Evolutionary conservation across 768 basidiomycete species (phyloP).

Genomic region (Auricularia sp.): DNA sequence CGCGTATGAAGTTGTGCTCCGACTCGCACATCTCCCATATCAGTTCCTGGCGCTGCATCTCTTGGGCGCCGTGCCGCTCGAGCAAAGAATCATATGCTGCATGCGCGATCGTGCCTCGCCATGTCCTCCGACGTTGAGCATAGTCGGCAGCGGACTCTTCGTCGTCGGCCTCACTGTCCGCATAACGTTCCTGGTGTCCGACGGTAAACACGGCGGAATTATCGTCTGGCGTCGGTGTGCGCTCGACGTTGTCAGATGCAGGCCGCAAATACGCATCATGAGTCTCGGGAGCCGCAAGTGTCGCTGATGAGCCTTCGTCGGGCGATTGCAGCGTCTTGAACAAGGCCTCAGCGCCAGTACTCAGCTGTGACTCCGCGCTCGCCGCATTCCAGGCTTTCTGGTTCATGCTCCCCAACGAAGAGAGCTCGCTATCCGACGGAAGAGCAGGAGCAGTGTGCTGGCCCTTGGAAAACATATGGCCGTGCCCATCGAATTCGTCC

Average conservation of each 20-base stretch:
- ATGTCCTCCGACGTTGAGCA: slow-evolving; percentile 13
- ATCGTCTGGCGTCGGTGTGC: background rate
- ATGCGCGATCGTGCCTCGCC: slow-evolving; percentile 25
- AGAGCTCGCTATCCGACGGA: slow-evolving; percentile 35
- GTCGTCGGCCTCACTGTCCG: background rate
- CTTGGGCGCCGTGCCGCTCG: slow-evolving; percentile 35
- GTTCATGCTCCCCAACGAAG: slow-evolving; percentile 30
- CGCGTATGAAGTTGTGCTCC: slow-evolving; percentile 59
- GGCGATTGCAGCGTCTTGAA: slow-evolving; percentile 23
- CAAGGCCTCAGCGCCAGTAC: slow-evolving; percentile 39
- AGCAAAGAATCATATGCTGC: slow-evolving; percentile 28
- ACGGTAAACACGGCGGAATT: background rate
- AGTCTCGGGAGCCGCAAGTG: background rate
- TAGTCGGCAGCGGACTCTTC: background rate
- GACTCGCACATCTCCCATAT: slow-evolving; percentile 60
- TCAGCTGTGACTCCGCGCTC: slow-evolving; percentile 19
- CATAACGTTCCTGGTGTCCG: background rate
- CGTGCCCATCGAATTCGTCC: background rate
- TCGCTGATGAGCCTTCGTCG: background rate
- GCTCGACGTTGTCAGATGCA: background rate
- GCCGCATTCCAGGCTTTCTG: slow-evolving; percentile 29
- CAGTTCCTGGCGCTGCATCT: slow-evolving; percentile 54
- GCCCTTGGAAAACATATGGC: background rate
- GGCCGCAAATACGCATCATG: background rate
- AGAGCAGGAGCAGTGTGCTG: background rate